Percentiles rank a stretch among this genome's conserved stretches.
Evolutionary conservation across 345 rosid species (phyloP).

Genomic region (Syzygium jambos): DNA sequence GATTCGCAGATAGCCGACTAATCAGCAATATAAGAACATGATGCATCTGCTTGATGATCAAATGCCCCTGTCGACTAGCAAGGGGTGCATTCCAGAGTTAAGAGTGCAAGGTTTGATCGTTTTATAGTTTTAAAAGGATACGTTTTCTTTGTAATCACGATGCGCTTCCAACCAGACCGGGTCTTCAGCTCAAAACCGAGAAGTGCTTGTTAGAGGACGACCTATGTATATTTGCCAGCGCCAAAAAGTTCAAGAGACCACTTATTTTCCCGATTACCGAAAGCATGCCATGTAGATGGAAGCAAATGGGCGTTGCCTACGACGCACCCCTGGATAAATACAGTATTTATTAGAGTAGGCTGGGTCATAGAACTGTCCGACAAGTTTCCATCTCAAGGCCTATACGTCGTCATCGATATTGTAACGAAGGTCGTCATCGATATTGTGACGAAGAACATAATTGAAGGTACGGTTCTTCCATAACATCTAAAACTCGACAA

Average conservation of each 20-base stretch:
- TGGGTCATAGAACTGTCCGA: background rate
- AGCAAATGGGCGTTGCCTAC: background rate
- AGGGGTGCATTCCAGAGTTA: background rate
- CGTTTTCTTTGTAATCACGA: background rate
- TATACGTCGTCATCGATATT: background rate
- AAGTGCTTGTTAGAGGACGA: background rate
- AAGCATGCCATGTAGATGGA: background rate
- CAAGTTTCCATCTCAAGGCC: background rate
- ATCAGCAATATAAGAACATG: background rate
- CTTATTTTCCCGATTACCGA: background rate
- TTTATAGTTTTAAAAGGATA: background rate
- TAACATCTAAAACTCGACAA: background rate
- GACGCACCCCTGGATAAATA: background rate
- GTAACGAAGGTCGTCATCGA: background rate
- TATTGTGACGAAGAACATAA: background rate
- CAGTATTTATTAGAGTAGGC: background rate
- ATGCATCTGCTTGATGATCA: background rate
- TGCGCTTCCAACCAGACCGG: background rate
- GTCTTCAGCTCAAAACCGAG: background rate
- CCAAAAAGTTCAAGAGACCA: accelerated
- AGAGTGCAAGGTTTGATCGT: background rate
- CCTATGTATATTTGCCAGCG: background rate
- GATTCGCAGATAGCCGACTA: background rate
- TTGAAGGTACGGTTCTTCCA: background rate
- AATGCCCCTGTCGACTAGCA: accelerated